These are phyloP conservation scores for Mortierella antarctica DNA, from an alignment of 192 early-diverging fungal species.

Conservation along the genomic window DNA sequence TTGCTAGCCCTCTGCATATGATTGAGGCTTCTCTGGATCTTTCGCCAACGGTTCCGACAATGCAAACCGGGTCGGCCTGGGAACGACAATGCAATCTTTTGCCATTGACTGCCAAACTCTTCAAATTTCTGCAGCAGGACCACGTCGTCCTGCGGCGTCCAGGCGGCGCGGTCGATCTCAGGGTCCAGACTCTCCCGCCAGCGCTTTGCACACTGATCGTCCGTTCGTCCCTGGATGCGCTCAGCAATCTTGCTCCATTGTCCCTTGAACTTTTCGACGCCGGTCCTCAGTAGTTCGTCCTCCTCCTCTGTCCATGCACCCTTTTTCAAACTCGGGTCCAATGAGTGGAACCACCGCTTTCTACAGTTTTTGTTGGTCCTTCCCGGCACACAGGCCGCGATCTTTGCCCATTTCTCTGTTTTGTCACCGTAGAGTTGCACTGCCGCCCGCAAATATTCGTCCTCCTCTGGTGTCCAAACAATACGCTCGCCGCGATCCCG, in stretches of 20 bases:
- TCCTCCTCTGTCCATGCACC: slow-evolving; percentile 88
- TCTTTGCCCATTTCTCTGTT: slow-evolving; percentile 83
- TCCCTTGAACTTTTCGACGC: slow-evolving; percentile 73
- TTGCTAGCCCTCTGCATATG: slow-evolving; percentile 40
- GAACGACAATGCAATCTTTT: slow-evolving; percentile 79
- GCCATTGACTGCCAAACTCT: slow-evolving; percentile 82
- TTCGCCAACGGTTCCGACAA: slow-evolving; percentile 84
- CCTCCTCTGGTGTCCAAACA: slow-evolving; percentile 86
- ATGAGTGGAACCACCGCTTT: slow-evolving; percentile 85
- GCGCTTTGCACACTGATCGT: slow-evolving; percentile 91
- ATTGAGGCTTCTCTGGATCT: slow-evolving; percentile 69
- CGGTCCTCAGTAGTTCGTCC: slow-evolving; percentile 75
- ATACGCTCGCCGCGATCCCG: slow-evolving; percentile 41
- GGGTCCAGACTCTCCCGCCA: slow-evolving; percentile 92
- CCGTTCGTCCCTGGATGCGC: slow-evolving; percentile 81
- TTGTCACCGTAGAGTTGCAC: slow-evolving; percentile 79
- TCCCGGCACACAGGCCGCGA: slow-evolving; percentile 79
- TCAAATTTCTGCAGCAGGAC: slow-evolving; percentile 69
- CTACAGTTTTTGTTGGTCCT: slow-evolving; percentile 86
- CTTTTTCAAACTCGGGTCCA: slow-evolving; percentile 78
- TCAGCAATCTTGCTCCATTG: slow-evolving; percentile 89
- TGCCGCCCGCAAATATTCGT: slow-evolving; percentile 74
- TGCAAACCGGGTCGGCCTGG: slow-evolving; percentile 80
- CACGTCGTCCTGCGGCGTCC: slow-evolving; percentile 75
- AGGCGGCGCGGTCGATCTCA: slow-evolving; percentile 75